Base-by-base conservation (phyloP, 495 filamentous ascomycete genomes). In the Recurvomyces mirabilis region DNA sequence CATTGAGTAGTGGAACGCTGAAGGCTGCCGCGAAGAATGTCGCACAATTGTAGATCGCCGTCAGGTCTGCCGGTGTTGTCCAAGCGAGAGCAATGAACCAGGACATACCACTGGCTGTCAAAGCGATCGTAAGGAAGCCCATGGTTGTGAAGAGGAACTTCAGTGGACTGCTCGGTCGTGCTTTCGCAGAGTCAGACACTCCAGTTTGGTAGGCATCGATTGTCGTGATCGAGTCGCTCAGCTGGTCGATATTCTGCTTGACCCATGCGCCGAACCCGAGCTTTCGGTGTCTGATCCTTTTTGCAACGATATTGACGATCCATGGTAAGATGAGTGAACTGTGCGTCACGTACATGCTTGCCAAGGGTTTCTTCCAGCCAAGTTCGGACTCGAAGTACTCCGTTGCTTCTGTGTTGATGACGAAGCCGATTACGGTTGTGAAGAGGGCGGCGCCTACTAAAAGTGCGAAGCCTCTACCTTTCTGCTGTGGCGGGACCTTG, bases 21-120 rank as follows among this genome's bases (percentile, higher is more conserved):
- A 54, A 54, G 2, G 41, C 51, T 5, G 51, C 51, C 5, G 51
- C 51, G 28, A 54, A 54, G 46, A 54, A 50, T 1, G 46, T 54
- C 2, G 51, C 45, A 28, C 34, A 50, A 34, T 54, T 54, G 51
- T 54, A 54, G 15, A 54, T 54, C 1, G 51, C 51, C 28, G 46
- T 54, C 15, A 54, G 38, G 41, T 54, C 51, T 6, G 46, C 46
- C 13, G 51, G 51, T 7, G 51, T 54, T 9, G 51, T 54, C 23
- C 51, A 30, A 11, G 41, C 36, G 4, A 54, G 36, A 13, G 46
- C 25, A n/a, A 46, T 2, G 37, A 54, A 54, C 51, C 51, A 54
- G 18, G 26, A 18, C 4, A n/a, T 12, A 12, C 51, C 51, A 19
- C 47, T 54, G 24, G 46, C 25, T 7, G 46, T 50, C 20, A 54